Conservation (phyloP, 768 basidiomycete species). For the Mycena haematopus region DNA sequence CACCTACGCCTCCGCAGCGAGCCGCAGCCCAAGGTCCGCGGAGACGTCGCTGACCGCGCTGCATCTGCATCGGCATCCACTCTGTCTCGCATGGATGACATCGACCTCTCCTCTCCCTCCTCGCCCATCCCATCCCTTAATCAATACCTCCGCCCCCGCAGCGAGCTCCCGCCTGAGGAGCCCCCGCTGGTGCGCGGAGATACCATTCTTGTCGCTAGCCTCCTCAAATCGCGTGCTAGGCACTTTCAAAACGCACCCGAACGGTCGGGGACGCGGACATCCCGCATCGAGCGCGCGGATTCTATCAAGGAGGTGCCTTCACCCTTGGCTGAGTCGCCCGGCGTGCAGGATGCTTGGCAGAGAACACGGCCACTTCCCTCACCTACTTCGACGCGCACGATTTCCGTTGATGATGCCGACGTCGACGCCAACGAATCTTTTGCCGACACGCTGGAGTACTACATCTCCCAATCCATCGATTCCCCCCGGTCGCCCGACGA, state of each 20-base stretch:
- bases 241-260: neutral
- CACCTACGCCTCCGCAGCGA: constrained; percentile 7
- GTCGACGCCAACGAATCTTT: neutral
- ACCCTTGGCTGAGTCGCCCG: neutral
- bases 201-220: constrained; percentile 18
- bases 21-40: neutral
- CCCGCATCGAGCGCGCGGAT: constrained; percentile 27
- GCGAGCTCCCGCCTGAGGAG: constrained; percentile 22
- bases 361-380: neutral
- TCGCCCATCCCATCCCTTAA: constrained; percentile 9
- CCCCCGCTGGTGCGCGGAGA: constrained; percentile 22
- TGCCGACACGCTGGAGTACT: constrained; percentile 15
- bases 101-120: neutral
- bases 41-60: no score
- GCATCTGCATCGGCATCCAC: no score
- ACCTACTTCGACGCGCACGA: neutral
- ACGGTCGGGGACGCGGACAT: constrained; percentile 19
- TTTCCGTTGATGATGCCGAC: no score
- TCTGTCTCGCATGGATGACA: neutral
- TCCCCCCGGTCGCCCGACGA: constrained; percentile 7
- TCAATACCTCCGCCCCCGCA: constrained; percentile 6
- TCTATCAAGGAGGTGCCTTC: constrained; percentile 24
- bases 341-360: neutral
- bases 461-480: constrained; percentile 2
- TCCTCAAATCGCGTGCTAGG: constrained; percentile 28